Evolutionary conservation across 805 yeast species (phyloP), one percentile per base, ranked within the genome.

Genomic region (Schwanniomyces polymorphus): DNA sequence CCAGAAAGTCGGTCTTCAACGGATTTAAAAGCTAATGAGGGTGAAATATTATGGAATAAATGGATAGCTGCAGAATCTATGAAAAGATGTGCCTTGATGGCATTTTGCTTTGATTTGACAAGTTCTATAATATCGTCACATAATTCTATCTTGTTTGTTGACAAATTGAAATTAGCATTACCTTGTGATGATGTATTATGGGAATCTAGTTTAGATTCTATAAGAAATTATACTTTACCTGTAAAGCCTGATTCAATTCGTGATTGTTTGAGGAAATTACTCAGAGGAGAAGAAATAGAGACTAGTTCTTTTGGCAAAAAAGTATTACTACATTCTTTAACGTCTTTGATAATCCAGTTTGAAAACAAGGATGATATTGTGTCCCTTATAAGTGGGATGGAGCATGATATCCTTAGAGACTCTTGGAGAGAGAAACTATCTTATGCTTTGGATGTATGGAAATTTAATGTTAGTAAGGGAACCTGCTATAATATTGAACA

Each of bases 41-140:
- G 28, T 33, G 41, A n/a, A 37, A 17, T 2, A 35, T 18, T 45
- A 7, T 29, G 38, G 8, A 14, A 44, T n/a, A 44, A 41, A 27
- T 47, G 51, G 48, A 43, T 47, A 18, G 45, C 41, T 9, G 48
- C 48, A 11, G 51, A 47, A 38, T 44, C 48, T 6, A 40, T 47
- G 45, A 47, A 47, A 26, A 14, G 51, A 25, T 44, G 45, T 38
- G 27, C 43, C 12, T 28, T 44, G 5, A 18, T 44, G 41, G 23
- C 48, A 5, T 47, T 47, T 35, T 26, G 38, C 31, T 42, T 44
- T 28, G 51, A 47, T 18, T 21, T 44, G 14, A 35, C 48, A 2
- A 38, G 33, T 14, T 38, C 48, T 6, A 39, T 42, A 6, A 38
- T 47, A 14, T 47, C 45, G 4, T 35, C 45, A 17, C 51, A 47